These are phyloP conservation scores for Mycena rebaudengoi DNA, from an alignment of 768 basidiomycete genomes.

Conservation along the genomic window DNA sequence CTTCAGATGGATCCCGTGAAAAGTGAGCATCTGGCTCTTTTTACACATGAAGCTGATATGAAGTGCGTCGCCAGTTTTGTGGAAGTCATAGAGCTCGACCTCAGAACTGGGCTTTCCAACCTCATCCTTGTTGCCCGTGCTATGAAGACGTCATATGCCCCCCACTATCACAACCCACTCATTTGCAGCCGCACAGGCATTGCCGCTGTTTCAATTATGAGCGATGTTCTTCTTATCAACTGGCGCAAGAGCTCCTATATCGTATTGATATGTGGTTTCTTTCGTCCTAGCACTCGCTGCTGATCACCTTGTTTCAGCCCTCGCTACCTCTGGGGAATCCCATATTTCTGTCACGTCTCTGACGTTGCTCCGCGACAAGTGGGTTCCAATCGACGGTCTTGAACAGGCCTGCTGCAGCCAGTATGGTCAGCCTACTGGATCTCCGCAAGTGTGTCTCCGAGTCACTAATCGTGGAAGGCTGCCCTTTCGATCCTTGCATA, in stretches of 20 bases:
- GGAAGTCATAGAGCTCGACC: neutral
- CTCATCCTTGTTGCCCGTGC: neutral
- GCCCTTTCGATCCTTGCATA: too few species aligned
- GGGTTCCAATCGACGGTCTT: neutral
- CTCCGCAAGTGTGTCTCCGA: neutral
- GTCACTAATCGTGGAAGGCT: neutral
- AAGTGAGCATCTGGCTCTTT: neutral
- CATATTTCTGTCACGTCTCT: neutral
- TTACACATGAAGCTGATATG: neutral
- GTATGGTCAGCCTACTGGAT: neutral
- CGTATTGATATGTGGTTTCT: neutral
- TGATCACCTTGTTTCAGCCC: neutral
- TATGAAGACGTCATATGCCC: too few species aligned
- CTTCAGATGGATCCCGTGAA: neutral
- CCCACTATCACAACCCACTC: too few species aligned
- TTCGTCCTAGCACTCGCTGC: neutral
- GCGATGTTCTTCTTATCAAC: neutral
- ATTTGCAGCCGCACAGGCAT: conserved; percentile 3
- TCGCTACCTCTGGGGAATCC: neutral
- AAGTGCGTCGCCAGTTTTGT: neutral
- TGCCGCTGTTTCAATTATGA: neutral
- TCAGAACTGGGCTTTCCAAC: neutral
- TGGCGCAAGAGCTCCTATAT: conserved; percentile 2
- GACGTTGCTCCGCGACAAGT: neutral
- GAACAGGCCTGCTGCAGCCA: neutral